Conservation (phyloP, 768 basidiomycete genomes). For the Suillus tomentosus region DNA sequence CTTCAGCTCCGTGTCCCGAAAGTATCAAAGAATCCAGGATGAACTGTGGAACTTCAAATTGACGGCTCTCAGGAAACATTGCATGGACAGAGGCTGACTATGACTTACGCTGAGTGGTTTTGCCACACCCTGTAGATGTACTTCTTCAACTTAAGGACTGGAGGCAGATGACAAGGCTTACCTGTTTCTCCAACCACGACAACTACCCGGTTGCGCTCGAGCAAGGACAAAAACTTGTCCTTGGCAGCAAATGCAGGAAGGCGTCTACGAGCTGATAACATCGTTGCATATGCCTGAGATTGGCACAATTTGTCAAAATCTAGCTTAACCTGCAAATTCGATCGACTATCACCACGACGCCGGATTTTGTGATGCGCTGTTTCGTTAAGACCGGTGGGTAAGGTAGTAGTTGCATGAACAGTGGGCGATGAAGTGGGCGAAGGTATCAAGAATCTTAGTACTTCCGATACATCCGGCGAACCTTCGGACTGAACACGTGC, state of each 20-base stretch:
- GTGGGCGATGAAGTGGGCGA: slow-evolving; percentile 13
- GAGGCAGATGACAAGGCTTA: slow-evolving; percentile 28
- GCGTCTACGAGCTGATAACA: slow-evolving; percentile 56
- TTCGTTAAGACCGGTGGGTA: slow-evolving; percentile 17
- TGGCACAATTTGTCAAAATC: slow-evolving; percentile 52
- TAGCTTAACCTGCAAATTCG: slow-evolving; percentile 48
- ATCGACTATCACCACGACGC: slow-evolving; percentile 42
- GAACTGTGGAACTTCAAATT: slow-evolving; percentile 77
- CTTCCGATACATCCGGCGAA: slow-evolving; percentile 72
- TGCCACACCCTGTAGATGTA: slow-evolving; percentile 68
- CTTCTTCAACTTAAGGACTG: slow-evolving; percentile 10
- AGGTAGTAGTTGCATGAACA: slow-evolving; percentile 18
- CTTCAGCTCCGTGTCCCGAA: slow-evolving; percentile 57
- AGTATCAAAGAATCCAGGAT: slow-evolving; percentile 82
- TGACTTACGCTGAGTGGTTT: slow-evolving; percentile 78
- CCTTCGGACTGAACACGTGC: slow-evolving; percentile 64
- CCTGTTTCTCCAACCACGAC: slow-evolving; percentile 92
- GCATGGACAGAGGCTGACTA: slow-evolving; percentile 2
- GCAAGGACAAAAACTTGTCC: slow-evolving; percentile 58
- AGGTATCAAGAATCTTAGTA: slow-evolving; percentile 63
- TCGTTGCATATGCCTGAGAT: slow-evolving; percentile 52
- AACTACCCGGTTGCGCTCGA: slow-evolving; percentile 65
- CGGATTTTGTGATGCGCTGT: slow-evolving; percentile 16
- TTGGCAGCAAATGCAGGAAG: slow-evolving; percentile 79
- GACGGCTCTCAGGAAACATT: slow-evolving; percentile 7